A percentile compares a stretch with the other conserved stretches of the same genome.
Conservation (phyloP, 176 grass and related monocot genomes). For the Bothriochloa decipiens region DNA sequence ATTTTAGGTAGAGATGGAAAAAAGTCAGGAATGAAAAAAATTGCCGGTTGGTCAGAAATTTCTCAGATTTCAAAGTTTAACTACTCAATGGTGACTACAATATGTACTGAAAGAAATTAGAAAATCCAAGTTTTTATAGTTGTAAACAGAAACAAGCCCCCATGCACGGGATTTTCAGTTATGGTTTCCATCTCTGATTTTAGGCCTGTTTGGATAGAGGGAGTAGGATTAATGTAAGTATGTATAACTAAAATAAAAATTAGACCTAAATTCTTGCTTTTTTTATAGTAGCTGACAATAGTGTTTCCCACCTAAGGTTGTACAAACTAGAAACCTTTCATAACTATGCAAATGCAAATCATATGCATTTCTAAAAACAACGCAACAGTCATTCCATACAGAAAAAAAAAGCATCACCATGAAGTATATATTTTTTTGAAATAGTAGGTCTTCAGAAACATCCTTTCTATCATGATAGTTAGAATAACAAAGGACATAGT, state of each 20-base stretch:
- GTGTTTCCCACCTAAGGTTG: neutral
- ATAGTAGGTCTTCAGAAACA: neutral
- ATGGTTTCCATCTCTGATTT: neutral
- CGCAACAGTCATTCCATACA: neutral
- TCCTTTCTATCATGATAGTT: neutral
- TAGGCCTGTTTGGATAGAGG: neutral
- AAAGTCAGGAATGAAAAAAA: neutral
- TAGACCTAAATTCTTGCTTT: neutral
- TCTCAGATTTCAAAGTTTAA: neutral
- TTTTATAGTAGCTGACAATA: neutral
- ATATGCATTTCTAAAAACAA: neutral
- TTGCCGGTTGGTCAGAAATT: neutral
- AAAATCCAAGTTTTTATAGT: neutral
- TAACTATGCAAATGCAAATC: neutral
- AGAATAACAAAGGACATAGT: conserved; percentile 19
- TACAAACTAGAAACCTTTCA: neutral
- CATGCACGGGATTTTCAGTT: neutral
- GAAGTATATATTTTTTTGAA: neutral
- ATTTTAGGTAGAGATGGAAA: neutral
- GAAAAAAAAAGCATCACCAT: neutral
- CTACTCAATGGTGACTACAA: neutral
- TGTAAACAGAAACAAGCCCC: neutral
- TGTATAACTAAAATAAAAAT: neutral
- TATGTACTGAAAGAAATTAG: neutral
- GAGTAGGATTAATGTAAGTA: neutral